Base-by-base conservation (phyloP, 2,329 filamentous ascomycete species). In the Trichoderma lentiforme region DNA sequence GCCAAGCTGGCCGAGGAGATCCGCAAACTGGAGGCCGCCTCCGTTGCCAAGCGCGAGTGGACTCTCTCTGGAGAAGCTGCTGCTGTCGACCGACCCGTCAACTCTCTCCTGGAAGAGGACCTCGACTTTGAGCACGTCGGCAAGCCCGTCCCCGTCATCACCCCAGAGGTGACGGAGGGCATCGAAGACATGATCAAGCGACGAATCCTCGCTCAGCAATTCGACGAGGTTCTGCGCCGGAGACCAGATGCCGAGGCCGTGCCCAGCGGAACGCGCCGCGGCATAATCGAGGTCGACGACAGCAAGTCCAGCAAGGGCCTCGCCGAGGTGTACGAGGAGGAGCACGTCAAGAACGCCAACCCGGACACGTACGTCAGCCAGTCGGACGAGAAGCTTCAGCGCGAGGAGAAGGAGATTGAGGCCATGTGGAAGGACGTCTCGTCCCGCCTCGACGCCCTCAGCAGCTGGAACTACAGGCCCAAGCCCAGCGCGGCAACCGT, bases 141-240 rank as follows among this genome's bases (percentile, higher is more conserved):
- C 78, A 99, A 98, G 81, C 95, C 96, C 0, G 92, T 98, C 0
- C 94, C 95, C 1, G 93, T 98, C 73, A 94, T 98, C 80, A 98
- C 96, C 0, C 91, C 93, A 56, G 95, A 98, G 81, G 87, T 97
- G 53, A 97, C 91, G 69, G 95, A 98, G 81, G 91, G 91, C 76
- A 97, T 99, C 71, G 96, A 99, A 82, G 92, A 93, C 39, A 88
- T 99, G 72, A 95, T 99, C 84, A 98, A 98, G 83, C 90, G 94
- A 51, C 92, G 96, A 64, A 98, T 99, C 76, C 84, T 98, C 15
- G 91, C 93, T 0, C 91, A 92, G 74, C 93, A 98, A 76, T 98
- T 99, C 76, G 95, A 99, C 80, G 95, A 98, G 81, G 90, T 98
- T 8, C 86, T 93, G 76, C 91, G 92, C 63, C 90, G 96, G 18